These are phyloP conservation scores for Colletotrichum sp. DNA, from an alignment of 2,329 filamentous ascomycete species.

Conservation along the genomic window DNA sequence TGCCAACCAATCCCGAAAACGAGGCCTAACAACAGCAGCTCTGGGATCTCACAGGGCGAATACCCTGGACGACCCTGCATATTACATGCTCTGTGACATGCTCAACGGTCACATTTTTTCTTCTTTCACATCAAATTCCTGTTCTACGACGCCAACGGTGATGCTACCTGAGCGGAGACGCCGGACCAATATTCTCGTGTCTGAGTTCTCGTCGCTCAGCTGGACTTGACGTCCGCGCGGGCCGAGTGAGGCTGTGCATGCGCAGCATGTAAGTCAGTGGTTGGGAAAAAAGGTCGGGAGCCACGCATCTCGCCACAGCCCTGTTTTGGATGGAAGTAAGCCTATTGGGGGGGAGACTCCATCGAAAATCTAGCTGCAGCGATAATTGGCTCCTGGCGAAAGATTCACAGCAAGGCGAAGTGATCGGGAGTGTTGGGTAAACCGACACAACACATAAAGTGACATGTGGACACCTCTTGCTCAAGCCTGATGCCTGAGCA, in stretches of 20 bases:
- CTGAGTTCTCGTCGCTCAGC: neutral
- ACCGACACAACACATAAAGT: neutral
- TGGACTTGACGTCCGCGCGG: neutral
- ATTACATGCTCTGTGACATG: neutral
- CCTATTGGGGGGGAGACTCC: neutral
- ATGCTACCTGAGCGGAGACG: neutral
- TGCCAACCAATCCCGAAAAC: neutral
- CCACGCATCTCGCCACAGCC: neutral
- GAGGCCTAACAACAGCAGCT: neutral
- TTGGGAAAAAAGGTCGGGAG: neutral
- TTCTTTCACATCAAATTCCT: neutral
- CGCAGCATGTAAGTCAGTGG: neutral
- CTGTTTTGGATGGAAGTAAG: neutral
- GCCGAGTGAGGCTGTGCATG: constrained; percentile 4
- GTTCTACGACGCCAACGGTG: neutral
- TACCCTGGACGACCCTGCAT: neutral
- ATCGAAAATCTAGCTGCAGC: neutral
- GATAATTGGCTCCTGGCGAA: neutral
- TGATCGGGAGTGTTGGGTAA: neutral
- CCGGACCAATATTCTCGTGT: neutral
- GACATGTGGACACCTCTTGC: neutral
- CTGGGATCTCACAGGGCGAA: neutral
- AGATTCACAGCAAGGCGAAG: neutral
- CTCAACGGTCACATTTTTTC: neutral
- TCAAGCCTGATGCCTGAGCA: neutral